Base-by-base conservation (phyloP, 2,329 filamentous ascomycete genomes). In the Penicillium sumatraense region DNA sequence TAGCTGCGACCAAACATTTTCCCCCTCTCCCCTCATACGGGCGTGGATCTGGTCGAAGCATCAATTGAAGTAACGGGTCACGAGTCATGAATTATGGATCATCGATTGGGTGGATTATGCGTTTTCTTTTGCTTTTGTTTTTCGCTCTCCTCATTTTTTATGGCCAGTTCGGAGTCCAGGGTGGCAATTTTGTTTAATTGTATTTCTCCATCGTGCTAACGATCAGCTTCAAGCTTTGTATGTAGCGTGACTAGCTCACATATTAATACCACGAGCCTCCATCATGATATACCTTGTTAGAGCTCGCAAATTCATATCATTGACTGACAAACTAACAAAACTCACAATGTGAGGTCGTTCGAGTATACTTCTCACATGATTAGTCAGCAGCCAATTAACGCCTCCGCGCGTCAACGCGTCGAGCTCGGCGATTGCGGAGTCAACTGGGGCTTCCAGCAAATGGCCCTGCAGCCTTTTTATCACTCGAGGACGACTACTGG, bases 331-430 rank as follows among this genome's bases (percentile, higher is more conserved):
- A n/a, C n/a, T n/a, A n/a, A n/a, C n/a, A n/a, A n/a, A n/a, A n/a
- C n/a, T n/a, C n/a, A n/a, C n/a, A n/a, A n/a, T n/a, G n/a, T n/a
- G n/a, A n/a, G n/a, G n/a, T n/a, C n/a, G n/a, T n/a, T n/a, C n/a
- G n/a, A n/a, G n/a, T n/a, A n/a, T n/a, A n/a, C n/a, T n/a, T n/a
- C n/a, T n/a, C n/a, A n/a, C n/a, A n/a, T 5, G 9, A 5, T 46
- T 46, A 66, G 55, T 66, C 63, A 66, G 59, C 63, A 61, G 35
- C 56, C 55, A 52, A 62, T 68, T 66, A 65, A 68, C 54, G 54
- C 47, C 53, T 42, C 45, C 56, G 53, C 70, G 69, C 69, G 67
- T 65, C 20, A 53, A 70, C 71, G 71, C 72, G 71, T 73, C 69
- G 61, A 72, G 68, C 62, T 68, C 48, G 40, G 38, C 51, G 53